A percentile compares a stretch with the other conserved stretches of the same genome.
Evolutionary conservation across 441 rosid genomes (phyloP).

Genomic region (Populus hybrid): DNA sequence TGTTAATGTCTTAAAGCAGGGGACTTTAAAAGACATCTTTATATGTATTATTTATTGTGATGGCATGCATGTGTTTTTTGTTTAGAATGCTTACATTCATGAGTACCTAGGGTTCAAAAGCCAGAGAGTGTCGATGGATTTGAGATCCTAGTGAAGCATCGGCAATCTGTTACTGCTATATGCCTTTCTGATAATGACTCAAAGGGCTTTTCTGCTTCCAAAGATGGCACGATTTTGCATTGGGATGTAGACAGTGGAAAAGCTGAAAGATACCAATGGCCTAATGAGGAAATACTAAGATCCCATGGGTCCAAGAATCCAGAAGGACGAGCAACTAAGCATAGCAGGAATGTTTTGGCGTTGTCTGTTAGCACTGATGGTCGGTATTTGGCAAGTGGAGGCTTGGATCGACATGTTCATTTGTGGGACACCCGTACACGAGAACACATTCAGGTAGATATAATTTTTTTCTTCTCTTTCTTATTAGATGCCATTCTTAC

Average conservation of each 20-base stretch:
- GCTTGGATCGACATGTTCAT: conserved; percentile 93
- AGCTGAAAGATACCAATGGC: conserved; percentile 72
- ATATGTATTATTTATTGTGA: not conserved
- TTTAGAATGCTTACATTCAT: conserved; percentile 20
- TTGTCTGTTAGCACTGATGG: conserved; percentile 93
- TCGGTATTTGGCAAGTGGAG: conserved; percentile 91
- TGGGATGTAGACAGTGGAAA: conserved; percentile 89
- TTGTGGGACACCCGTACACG: conserved; percentile 91
- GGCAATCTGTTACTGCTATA: conserved; percentile 75
- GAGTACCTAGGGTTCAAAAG: conserved; percentile 60
- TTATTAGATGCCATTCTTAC: not conserved
- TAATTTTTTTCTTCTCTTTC: not conserved
- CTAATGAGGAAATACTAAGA: conserved; percentile 60
- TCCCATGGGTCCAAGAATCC: conserved; percentile 77
- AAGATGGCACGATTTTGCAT: conserved; percentile 75
- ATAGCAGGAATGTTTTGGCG: conserved; percentile 71
- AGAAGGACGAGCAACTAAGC: conserved; percentile 61
- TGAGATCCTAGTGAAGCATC: conserved; percentile 60
- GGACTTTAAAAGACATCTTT: not conserved
- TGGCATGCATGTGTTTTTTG: not conserved
- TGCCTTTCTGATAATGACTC: conserved; percentile 79
- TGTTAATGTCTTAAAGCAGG: not conserved
- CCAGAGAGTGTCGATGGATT: conserved; percentile 53
- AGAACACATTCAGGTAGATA: conserved; percentile 73
- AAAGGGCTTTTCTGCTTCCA: conserved; percentile 88